A percentile compares a stretch with the other conserved stretches of the same genome.
Evolutionary conservation across 139 green algal genomes (phyloP).

Genomic region (Coelastrella sp.): DNA sequence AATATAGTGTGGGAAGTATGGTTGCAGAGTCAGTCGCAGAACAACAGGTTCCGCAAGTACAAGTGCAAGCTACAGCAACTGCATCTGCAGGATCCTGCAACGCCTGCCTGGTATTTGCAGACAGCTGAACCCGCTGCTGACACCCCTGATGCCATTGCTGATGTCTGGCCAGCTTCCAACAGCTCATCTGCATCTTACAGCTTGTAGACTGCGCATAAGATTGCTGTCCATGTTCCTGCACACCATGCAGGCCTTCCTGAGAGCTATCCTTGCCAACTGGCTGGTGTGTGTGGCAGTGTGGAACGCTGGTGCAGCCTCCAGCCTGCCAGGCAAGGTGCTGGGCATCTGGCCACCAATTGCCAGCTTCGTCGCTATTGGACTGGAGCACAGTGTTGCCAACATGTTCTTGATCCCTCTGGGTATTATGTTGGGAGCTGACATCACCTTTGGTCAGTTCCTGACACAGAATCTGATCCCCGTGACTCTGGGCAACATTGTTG

Average conservation of each 20-base stretch:
- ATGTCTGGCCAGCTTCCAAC: no score
- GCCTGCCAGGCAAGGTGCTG: constrained; percentile 85
- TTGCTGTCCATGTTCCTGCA: background rate
- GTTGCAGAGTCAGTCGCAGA: no score
- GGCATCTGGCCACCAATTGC: constrained; percentile 80
- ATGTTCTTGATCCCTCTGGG: constrained; percentile 80
- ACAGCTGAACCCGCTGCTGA: no score
- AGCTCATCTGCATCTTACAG: no score
- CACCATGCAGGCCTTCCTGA: constrained; percentile 64
- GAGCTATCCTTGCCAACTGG: constrained; percentile 90
- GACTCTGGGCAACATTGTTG: constrained; percentile 90
- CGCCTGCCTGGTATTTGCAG: no score
- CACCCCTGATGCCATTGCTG: no score
- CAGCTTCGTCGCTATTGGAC: constrained; percentile 87
- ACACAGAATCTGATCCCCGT: constrained; percentile 89
- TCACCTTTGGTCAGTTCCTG: constrained; percentile 81
- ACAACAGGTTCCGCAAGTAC: no score
- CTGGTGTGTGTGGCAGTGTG: constrained; percentile 93
- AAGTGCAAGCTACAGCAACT: no score
- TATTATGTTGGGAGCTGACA: constrained; percentile 68
- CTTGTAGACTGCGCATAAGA: no score
- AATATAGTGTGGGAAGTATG: no score
- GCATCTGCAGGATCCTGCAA: no score
- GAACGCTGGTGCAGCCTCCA: constrained; percentile 73
- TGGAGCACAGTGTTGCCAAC: constrained; percentile 85